Percentiles rank a stretch among this genome's conserved stretches.
These are phyloP conservation scores for Pythium chondricola DNA, from an alignment of 352 stramenopile genomes.

Conservation along the genomic window DNA sequence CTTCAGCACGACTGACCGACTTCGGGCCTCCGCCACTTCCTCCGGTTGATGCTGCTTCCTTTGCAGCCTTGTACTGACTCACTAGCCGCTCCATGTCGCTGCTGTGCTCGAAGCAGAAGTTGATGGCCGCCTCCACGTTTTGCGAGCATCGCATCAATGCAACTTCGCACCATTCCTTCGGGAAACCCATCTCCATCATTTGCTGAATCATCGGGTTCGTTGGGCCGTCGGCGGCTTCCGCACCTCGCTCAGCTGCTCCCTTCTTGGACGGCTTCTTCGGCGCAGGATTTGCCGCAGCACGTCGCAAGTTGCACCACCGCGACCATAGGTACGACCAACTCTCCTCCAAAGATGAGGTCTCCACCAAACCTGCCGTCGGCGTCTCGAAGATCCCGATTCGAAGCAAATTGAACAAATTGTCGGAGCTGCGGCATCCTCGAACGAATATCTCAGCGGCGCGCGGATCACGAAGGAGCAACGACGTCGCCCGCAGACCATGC, in stretches of 20 bases:
- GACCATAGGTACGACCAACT: slow-evolving; percentile 78
- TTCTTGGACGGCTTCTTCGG: slow-evolving; percentile 28
- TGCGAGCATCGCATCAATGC: slow-evolving; percentile 79
- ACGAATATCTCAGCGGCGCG: slow-evolving; percentile 64
- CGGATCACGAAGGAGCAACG: slow-evolving; percentile 64
- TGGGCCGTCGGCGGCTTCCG: slow-evolving; percentile 22
- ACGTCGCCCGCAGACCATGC: slow-evolving; percentile 62
- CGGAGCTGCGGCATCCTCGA: slow-evolving; percentile 31
- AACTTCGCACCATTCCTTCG: slow-evolving; percentile 90
- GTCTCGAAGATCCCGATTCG: slow-evolving; percentile 67
- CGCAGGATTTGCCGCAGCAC: slow-evolving; percentile 30
- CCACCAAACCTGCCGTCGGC: slow-evolving; percentile 54
- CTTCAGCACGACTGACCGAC: slow-evolving; percentile 24
- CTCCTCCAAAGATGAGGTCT: slow-evolving; percentile 73
- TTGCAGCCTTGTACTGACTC: slow-evolving; percentile 60
- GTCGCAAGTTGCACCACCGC: slow-evolving; percentile 61
- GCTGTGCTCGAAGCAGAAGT: slow-evolving; percentile 91
- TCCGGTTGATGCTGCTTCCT: slow-evolving; percentile 27
- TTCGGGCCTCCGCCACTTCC: slow-evolving; percentile 31
- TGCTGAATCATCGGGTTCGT: slow-evolving; percentile 78
- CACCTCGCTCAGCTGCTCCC: slow-evolving; percentile 18
- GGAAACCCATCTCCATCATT: slow-evolving; percentile 94
- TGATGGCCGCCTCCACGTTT: slow-evolving; percentile 88
- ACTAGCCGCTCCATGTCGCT: slow-evolving; percentile 88
- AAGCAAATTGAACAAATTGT: slow-evolving; percentile 59